Evolutionary conservation across 2,329 filamentous ascomycete species (phyloP), one percentile per base, ranked within the genome.

Genomic region (Thelonectria blattea): DNA sequence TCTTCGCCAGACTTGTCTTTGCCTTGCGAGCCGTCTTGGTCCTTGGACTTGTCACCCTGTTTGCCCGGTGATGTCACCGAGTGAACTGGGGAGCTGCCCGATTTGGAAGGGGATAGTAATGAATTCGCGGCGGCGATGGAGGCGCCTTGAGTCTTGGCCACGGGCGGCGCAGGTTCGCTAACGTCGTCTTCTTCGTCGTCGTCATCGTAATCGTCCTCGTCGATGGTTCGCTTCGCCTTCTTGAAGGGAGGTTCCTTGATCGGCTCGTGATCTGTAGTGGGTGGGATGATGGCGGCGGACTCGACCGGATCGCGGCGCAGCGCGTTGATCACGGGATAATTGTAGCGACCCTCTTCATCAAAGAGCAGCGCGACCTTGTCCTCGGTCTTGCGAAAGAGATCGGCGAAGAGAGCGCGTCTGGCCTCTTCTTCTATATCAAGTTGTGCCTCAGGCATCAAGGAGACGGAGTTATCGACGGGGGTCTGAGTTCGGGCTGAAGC

Each of bases 151-250:
- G 68, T 83, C 79, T 71, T 85, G 79, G 63, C 83, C 79, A 66
- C 82, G 74, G 66, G 81, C 79, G 84, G 80, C 66, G 84, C 81
- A 65, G 84, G 80, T 78, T 85, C 68, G 14, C 67, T 46, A 87
- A 70, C 88, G 15, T 90, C 88, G 8, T 90, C 87, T 1, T 91
- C 89, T 15, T 92, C 90, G 43, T 94, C 90, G 59, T 97, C 93
- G 70, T 94, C 91, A 67, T 90, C 91, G 72, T 94, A 93, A 77
- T 94, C 90, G 70, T 93, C 90, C 74, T 94, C 91, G 69, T 93
- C 88, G 82, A 94, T 93, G 73, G 87, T 83, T 71, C 91, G 85
- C 75, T 90, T 90, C 48, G 87, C 83, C 77, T 91, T 90, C 79
- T 95, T 97, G 59, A 83, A 79, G 39, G 88, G 86, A 54, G 86